Evolutionary conservation across 345 rosid genomes (phyloP), one percentile per base, ranked within the genome.

Genomic region (Eucalyptus curtisii): DNA sequence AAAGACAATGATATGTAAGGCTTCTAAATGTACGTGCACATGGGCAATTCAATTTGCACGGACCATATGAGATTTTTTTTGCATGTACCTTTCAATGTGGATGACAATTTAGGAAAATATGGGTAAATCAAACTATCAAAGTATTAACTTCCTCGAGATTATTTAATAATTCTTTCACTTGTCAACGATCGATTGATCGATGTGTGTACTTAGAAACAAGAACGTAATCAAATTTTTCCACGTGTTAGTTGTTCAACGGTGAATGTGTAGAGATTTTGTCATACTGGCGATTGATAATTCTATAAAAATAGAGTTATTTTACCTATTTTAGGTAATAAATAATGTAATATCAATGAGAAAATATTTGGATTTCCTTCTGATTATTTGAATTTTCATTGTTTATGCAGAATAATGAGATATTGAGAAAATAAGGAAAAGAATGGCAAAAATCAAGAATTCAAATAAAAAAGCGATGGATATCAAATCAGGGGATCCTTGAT

Each of bases 141-240:
- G 76, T n/a, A n/a, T 64, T 14, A 14, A 31, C 20, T 15, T 64
- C 20, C 6, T n/a, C 0, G 76, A 64, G 19, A 15, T 61, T 61
- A 61, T 61, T 61, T 61, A 13, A 30, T 64, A n/a, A 2, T 64
- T 15, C 37, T 64, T 64, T n/a, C 37, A 15, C 20, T 1, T 15
- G 6, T n/a, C 0, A 5, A 61, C 4, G 0, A 61, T 30, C 4
- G 0, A 61, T 30, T 1, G 16, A 61, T 13, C 16, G 0, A 52
- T 59, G 19, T 6, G 5, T 4, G 5, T 15, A n/a, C 20, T 15
- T n/a, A 15, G 33, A 64, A n/a, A n/a, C 10, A n/a, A 13, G 0
- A 64, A 64, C 0, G 20, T n/a, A n/a, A 64, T 30, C 16, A 1
- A 7, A n/a, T 1, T 7, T 64, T 7, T n/a, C 9, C 37, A 14